Evolutionary conservation across 2,329 filamentous ascomycete genomes (phyloP), one percentile per base, ranked within the genome.

Genomic region (Ophiostoma populinum): DNA sequence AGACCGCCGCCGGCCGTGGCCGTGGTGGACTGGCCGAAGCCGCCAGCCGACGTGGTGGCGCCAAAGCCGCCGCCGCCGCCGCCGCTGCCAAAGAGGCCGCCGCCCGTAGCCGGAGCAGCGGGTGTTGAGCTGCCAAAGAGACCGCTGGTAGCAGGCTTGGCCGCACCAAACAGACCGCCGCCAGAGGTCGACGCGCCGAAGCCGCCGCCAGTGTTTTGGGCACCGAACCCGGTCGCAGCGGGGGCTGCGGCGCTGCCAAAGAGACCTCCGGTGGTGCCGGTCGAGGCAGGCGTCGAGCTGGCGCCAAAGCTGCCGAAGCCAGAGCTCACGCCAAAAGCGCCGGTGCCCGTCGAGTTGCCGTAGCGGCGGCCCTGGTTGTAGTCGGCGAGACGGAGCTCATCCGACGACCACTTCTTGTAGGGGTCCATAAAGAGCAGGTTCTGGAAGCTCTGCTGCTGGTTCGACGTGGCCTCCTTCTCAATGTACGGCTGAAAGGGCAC

Each of bases 381-480:
- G 55, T 98, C 90, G 30, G 74, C 82, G 41, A 92, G 56, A 49
- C 81, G 68, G 36, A 90, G 58, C 54, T 90, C 78, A 47, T 81
- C 90, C n/a, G 81, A 71, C 8, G 87, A 94, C 62, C 79, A 95
- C 52, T 90, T 92, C 54, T 75, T 76, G 59, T 87, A 92, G 2
- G 78, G 70, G 17, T 76, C 73, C 57, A 80, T 76, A 53, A 87
- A 85, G 16, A 77, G 61, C 38, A 92, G 72, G 46, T 75, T 87
- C 54, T 90, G 81, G 54, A 79, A 92, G 4, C 76, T 65, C 49
- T 78, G 70, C 44, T 59, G 45, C 13, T 53, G 55, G 44, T 58
- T 66, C 21, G 31, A 33, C 27, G 66, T 70, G 4, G 61, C 55
- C 49, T 92, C 82, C 53, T 87, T 90, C 57, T 92, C 82, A 15